phyloP scores from a whole-genome alignment of 371 early-diverging fungal genomes.

The Rhizopus stolonifer region DNA sequence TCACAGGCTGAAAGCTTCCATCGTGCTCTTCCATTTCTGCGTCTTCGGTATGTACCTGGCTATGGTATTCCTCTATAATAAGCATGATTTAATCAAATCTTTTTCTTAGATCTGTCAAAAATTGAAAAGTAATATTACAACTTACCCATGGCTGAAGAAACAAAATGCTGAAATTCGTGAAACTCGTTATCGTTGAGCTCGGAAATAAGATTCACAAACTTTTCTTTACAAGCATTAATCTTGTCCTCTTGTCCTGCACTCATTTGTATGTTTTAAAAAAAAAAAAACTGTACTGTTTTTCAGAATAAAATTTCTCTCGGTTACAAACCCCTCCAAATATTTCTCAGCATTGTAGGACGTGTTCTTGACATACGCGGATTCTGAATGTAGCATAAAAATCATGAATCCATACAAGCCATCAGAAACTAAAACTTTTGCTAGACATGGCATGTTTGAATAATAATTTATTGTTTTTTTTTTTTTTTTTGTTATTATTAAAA shows the following conservation, averaged over 20 bases:
- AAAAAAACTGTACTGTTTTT: too few species aligned
- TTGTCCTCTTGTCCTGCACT: conserved; percentile 17
- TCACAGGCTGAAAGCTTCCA: conserved; percentile 40
- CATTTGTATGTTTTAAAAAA: conserved; percentile 7
- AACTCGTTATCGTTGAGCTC: conserved; percentile 50
- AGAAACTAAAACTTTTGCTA: too few species aligned
- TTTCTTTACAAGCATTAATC: conserved; percentile 50
- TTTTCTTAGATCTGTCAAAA: conserved; percentile 1
- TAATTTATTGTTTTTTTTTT: too few species aligned
- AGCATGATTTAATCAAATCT: background rate
- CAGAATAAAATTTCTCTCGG: too few species aligned
- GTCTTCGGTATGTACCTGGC: conserved; percentile 30
- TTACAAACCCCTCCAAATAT: too few species aligned
- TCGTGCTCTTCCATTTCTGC: conserved; percentile 28
- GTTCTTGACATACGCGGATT: too few species aligned
- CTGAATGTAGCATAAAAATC: too few species aligned
- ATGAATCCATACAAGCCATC: too few species aligned
- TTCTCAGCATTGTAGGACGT: too few species aligned
- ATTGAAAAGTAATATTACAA: background rate
- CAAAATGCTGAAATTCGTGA: conserved; percentile 57
- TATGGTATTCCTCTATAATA: conserved; percentile 41
- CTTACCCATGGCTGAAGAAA: conserved; percentile 55
- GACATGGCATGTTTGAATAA: too few species aligned
- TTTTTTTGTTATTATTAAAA: too few species aligned
- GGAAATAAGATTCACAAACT: conserved; percentile 52